phyloP scores from a whole-genome alignment of 2,329 filamentous ascomycete genomes.

The Cordyceps farinosa region DNA sequence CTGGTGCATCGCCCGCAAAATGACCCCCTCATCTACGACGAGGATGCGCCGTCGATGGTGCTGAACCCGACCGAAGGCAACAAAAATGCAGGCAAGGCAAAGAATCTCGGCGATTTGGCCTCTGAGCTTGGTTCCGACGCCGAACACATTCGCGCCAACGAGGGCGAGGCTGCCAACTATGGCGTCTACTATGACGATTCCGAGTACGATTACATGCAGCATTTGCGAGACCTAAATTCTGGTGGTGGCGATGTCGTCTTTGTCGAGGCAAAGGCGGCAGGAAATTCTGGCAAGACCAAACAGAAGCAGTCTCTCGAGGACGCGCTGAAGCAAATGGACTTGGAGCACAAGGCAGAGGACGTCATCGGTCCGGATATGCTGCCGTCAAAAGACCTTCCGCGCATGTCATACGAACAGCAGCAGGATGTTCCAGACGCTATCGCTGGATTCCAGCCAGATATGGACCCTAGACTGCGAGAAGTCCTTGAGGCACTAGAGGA shows the following conservation, averaged over 20 bases:
- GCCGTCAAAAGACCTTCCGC: slow-evolving; percentile 73
- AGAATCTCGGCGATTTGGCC: slow-evolving; percentile 70
- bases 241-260: slow-evolving; percentile 76
- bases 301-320: slow-evolving; percentile 79
- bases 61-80: slow-evolving; percentile 63
- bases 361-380: slow-evolving; percentile 71
- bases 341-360: slow-evolving; percentile 52
- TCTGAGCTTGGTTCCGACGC: slow-evolving; percentile 69
- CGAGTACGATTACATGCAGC: slow-evolving; percentile 99
- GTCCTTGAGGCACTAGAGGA: slow-evolving; percentile 92
- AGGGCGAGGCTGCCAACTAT: slow-evolving; percentile 92
- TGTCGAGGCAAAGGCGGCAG: slow-evolving; percentile 66
- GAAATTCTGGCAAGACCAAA: slow-evolving; percentile 59
- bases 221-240: slow-evolving; percentile 80
- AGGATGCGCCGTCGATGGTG: slow-evolving; percentile 83
- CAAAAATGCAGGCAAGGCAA: slow-evolving; percentile 44
- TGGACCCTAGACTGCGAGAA: slow-evolving; percentile 90
- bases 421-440: slow-evolving; percentile 90
- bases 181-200: slow-evolving; percentile 95
- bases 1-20: slow-evolving; percentile 95
- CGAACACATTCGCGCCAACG: slow-evolving; percentile 71
- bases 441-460: slow-evolving; percentile 92
- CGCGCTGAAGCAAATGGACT: slow-evolving; percentile 62
- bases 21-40: slow-evolving; percentile 94
- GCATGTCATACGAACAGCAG: slow-evolving; percentile 82